Evolutionary conservation across 768 basidiomycete genomes (phyloP).

Genomic region (Boletus speciosus): DNA sequence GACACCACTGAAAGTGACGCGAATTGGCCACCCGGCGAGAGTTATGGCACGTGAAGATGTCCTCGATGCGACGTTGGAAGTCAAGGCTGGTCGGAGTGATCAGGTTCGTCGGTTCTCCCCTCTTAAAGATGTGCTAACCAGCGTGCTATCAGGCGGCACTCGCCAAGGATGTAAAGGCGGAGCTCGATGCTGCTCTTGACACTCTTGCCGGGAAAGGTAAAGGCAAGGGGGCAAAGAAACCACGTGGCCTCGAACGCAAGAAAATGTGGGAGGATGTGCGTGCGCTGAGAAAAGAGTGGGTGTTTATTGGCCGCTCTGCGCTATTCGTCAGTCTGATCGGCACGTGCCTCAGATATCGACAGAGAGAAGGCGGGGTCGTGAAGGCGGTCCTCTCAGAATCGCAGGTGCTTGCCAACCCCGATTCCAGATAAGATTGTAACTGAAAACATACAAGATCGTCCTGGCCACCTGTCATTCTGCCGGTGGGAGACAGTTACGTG

Average conservation of each 20-base stretch:
- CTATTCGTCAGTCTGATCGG: not conserved
- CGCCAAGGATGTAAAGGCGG: slow-evolving; percentile 84
- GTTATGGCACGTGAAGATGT: slow-evolving; percentile 72
- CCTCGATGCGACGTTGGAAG: slow-evolving; percentile 66
- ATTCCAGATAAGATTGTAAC: not conserved
- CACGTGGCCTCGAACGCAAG: slow-evolving; percentile 68
- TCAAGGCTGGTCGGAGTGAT: slow-evolving; percentile 69
- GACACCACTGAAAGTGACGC: slow-evolving; percentile 55
- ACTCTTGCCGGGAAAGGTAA: slow-evolving; percentile 72
- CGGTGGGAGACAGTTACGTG: slow-evolving; percentile 76
- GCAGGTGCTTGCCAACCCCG: slow-evolving; percentile 43
- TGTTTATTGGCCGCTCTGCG: not conserved
- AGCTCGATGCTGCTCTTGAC: slow-evolving; percentile 68
- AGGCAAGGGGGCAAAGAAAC: slow-evolving; percentile 67
- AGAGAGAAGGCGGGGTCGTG: slow-evolving; percentile 82
- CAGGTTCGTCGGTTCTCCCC: slow-evolving; percentile 40
- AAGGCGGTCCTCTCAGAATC: slow-evolving; percentile 76
- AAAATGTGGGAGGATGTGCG: slow-evolving; percentile 87
- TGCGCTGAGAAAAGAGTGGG: slow-evolving; percentile 86
- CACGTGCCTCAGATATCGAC: slow-evolving; percentile 62
- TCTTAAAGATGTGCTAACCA: not conserved
- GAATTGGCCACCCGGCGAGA: slow-evolving; percentile 95
- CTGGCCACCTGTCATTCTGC: slow-evolving; percentile 94
- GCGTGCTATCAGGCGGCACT: slow-evolving; percentile 59
- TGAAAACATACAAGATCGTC: slow-evolving; percentile 53